Evolutionary conservation across 2,329 filamentous ascomycete species (phyloP).

Genomic region (Camptophora hylomeconis): DNA sequence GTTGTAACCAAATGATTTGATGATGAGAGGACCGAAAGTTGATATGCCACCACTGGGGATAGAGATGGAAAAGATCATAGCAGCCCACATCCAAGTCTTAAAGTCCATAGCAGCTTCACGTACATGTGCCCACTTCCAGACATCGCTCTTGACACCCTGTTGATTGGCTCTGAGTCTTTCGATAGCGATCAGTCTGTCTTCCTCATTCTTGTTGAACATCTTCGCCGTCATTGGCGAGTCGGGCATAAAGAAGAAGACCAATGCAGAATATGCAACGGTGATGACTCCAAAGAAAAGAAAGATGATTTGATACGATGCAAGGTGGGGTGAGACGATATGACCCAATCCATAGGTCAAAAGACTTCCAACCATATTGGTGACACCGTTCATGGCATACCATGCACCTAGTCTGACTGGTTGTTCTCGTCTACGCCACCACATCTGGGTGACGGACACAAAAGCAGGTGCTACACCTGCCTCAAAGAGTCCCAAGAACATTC

Average conservation of each 20-base stretch:
- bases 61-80: constrained; percentile 41
- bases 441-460: constrained; percentile 40
- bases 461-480: constrained; percentile 39
- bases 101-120: constrained; percentile 41
- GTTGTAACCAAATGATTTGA: constrained; percentile 15
- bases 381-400: constrained; percentile 35
- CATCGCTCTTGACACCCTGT: constrained; percentile 25
- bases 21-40: constrained; percentile 15
- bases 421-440: constrained; percentile 42
- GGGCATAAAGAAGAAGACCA: constrained; percentile 47
- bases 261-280: constrained; percentile 37
- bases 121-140: constrained; percentile 41
- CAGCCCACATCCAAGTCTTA: constrained; percentile 51
- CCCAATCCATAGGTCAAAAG: constrained; percentile 41
- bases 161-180: constrained; percentile 42
- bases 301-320: constrained; percentile 42
- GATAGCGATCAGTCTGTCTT: constrained; percentile 47
- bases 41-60: constrained; percentile 12
- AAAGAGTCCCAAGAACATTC: constrained; percentile 46
- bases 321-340: constrained; percentile 30
- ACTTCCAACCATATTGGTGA: constrained; percentile 41
- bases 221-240: constrained; percentile 49
- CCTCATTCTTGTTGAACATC: constrained; percentile 37
- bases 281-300: constrained; percentile 37
- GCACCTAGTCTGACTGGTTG: constrained; percentile 38